Base-by-base conservation (phyloP, 805 yeast species). In the Ogataea saltuana region DNA sequence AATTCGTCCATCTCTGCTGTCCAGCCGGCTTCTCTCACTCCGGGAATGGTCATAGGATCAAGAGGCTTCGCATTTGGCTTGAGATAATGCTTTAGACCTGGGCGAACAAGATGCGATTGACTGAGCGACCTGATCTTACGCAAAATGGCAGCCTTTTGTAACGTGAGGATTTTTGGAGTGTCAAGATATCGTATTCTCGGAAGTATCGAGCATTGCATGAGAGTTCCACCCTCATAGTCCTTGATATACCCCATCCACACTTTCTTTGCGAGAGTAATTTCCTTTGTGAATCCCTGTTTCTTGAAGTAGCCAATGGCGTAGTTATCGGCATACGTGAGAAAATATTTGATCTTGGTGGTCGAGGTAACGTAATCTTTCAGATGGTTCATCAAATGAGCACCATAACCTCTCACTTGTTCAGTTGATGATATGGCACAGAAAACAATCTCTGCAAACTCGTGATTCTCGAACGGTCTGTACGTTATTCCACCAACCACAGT, bases 171-270 rank as follows among this genome's bases (percentile, higher is more conserved):
- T 63, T 89, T 91, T 1, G 85, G 84, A 51, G 88, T 83, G 62
- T 93, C 99, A 39, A 93, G 70, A 64, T 93, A 93, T 52, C 98
- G 77, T 44, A 88, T 81, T 38, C 80, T 72, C 1, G 97, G 97
- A 40, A 93, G 70, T 95, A 91, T 90, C 1, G 91, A 69, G 61
- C 99, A 93, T 68, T 93, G 98, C 97, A 93, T 91, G 48, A 93
- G 70, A 1, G 99, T 93, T 55, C 98, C 99, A 19, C 99, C 99
- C 68, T 93, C 99, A 66, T 93, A 93, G 70, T 93, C 99, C 65
- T 93, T 93, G 60, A 93, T 93, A 65, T 93, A 93, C 3, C 99
- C 99, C 93, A 88, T 88, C 99, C 99, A 93, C 25, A 83, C 75
- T 39, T 80, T 78, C 51, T 83, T 85, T 27, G 91, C 93, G 44